Percentiles rank a stretch among this genome's conserved stretches.
phyloP scores from a whole-genome alignment of 352 stramenopile species.

The Aphanomyces invadans region DNA sequence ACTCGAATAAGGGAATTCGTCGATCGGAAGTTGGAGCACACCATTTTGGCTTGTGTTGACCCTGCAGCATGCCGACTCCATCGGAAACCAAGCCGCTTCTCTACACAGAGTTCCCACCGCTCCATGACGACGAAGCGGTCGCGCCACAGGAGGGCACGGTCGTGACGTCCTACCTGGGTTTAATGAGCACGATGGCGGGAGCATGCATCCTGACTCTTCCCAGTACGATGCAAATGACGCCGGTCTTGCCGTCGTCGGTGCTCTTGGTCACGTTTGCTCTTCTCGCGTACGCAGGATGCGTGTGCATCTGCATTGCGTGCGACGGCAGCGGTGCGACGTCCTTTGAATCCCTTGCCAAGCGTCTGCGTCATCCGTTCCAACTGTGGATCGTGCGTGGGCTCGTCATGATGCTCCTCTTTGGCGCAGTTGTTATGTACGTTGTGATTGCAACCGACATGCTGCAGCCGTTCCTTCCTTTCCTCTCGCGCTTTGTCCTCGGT shows the following conservation, averaged over 20 bases:
- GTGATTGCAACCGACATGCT: conserved; percentile 82
- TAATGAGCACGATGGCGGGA: conserved; percentile 79
- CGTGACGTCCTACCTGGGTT: conserved; percentile 56
- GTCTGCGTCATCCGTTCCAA: conserved; percentile 52
- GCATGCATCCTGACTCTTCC: conserved; percentile 71
- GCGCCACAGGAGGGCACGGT: conserved; percentile 10
- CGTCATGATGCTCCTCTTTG: conserved; percentile 68
- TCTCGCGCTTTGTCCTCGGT: conserved; percentile 56
- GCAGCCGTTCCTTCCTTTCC: conserved; percentile 48
- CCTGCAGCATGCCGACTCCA: too few relatives aligned
- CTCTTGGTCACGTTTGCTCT: conserved; percentile 47
- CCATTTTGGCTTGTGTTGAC: too few relatives aligned
- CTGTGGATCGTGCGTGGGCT: conserved; percentile 69
- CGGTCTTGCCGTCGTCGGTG: conserved; percentile 40
- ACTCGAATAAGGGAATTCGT: too few relatives aligned
- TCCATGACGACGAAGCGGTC: background rate
- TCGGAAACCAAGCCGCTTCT: conserved; percentile 21
- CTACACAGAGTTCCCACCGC: background rate
- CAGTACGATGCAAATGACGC: conserved; percentile 50
- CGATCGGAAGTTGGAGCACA: too few relatives aligned
- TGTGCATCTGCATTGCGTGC: conserved; percentile 60
- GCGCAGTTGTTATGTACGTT: conserved; percentile 74
- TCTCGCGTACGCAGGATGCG: conserved; percentile 61
- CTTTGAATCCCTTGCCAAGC: conserved; percentile 73
- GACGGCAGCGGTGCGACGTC: conserved; percentile 61